Conservation (phyloP, 2,329 filamentous ascomycete species). For the Spiromastix sp. region DNA sequence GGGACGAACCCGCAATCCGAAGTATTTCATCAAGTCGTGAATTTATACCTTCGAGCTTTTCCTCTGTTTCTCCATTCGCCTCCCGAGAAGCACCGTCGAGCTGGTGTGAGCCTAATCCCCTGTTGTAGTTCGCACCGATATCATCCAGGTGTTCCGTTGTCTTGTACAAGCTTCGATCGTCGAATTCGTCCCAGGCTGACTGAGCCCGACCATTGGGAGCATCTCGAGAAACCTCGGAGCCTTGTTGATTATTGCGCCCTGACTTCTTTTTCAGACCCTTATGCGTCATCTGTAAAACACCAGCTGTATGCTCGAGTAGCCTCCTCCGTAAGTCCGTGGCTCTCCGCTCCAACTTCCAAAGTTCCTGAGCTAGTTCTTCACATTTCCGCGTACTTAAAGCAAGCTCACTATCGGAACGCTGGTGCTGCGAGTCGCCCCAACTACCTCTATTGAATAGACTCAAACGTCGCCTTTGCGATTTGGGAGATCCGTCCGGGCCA, state of each 20-base stretch:
- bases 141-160: conserved; percentile 56
- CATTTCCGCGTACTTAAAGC: conserved; percentile 67
- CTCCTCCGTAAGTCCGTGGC: conserved; percentile 63
- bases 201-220: conserved; percentile 29
- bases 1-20: conserved; percentile 31
- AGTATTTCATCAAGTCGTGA: conserved; percentile 53
- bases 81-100: conserved; percentile 28
- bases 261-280: conserved; percentile 55
- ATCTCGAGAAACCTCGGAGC: too few species aligned
- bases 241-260: conserved; percentile 24
- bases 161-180: conserved; percentile 65
- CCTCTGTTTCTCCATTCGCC: conserved; percentile 51
- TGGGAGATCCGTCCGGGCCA: conserved; percentile 29
- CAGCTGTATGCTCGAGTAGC: conserved; percentile 82
- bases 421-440: conserved; percentile 19
- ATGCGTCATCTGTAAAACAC: conserved; percentile 83
- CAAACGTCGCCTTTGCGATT: conserved; percentile 43
- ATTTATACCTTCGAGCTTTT: conserved; percentile 53
- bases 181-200: conserved; percentile 50
- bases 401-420: conserved; percentile 54
- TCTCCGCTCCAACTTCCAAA: conserved; percentile 69
- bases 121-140: conserved; percentile 43
- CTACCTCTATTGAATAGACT: conserved; percentile 39
- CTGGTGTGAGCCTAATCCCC: conserved; percentile 56
- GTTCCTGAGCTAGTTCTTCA: conserved; percentile 70